Evolutionary conservation across 805 yeast species (phyloP), one percentile per base, ranked within the genome.

Genomic region (Yarrowia hollandica): DNA sequence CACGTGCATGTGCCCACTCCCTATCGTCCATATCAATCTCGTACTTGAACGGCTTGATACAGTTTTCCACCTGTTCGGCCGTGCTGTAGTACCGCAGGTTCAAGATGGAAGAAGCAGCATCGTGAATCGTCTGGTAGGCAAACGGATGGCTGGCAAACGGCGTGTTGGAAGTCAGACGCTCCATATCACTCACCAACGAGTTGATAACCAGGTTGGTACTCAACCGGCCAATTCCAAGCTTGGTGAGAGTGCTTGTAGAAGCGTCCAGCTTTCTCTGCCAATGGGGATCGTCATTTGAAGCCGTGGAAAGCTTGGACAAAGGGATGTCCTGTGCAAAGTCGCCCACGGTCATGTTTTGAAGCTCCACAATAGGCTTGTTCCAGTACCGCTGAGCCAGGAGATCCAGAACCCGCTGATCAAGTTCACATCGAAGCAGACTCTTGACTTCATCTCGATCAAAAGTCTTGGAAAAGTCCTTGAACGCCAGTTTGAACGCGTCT

Each of bases 61-160:
- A 91, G 72, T 95, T 94, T 68, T 94, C 99, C 6, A 94, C 98
- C 71, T 94, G 99, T 71, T 95, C 99, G 0, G 99, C 96, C 0
- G 99, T 92, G 1, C 96, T 85, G 64, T 84, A 88, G 69, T 81
- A 94, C 64, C 92, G 83, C 23, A 87, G 75, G 63, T 84, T 84
- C 62, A 94, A 76, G 6, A 94, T 96, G 21, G 84, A 76, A 28
- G 81, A 79, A 0, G 97, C 96, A 2, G 97, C 96, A 37, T 90
- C 96, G 57, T 80, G 82, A 9, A 94, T 90, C 2, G 89, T 85
- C 39, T 82, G 81, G 64, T 83, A 83, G 3, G 96, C 95, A 72
- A 87, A 76, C n/a, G 96, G 96, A 69, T 92, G 97, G 63, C 84
- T 85, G 62, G 83, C 79, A 67, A 94, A 78, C 60, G 88, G 86